Evolutionary conservation across 2,329 filamentous ascomycete genomes (phyloP).

Genomic region (Trichophaea hybrida): DNA sequence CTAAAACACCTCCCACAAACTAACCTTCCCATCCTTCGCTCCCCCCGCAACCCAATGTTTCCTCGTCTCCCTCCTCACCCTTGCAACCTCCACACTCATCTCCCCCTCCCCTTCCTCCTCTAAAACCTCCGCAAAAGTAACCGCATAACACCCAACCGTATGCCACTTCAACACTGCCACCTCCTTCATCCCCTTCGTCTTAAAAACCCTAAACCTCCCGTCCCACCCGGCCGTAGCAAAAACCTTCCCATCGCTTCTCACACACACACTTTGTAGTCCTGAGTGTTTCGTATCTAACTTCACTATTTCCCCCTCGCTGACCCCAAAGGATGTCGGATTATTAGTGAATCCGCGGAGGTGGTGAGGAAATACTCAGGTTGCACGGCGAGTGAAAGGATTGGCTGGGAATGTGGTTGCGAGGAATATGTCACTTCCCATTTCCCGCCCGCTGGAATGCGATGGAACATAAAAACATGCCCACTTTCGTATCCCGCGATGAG

Average conservation of each 20-base stretch:
- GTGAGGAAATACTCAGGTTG: slow-evolving; percentile 51
- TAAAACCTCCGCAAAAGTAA: slow-evolving; percentile 46
- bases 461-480: slow-evolving; percentile 54
- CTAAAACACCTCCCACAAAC: slow-evolving; percentile 85
- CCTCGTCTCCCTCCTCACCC: slow-evolving; percentile 48
- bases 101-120: slow-evolving; percentile 8
- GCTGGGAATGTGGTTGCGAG: slow-evolving; percentile 58
- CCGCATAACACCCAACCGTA: slow-evolving; percentile 68
- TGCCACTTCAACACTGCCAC: slow-evolving; percentile 92
- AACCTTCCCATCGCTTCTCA: slow-evolving; percentile 67
- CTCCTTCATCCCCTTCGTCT: slow-evolving; percentile 64
- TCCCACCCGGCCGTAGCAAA: slow-evolving; percentile 94
- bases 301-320: not conserved
- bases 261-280: slow-evolving; percentile 66
- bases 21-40: slow-evolving; percentile 88
- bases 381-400: slow-evolving; percentile 59
- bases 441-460: not conserved
- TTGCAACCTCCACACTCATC: slow-evolving; percentile 46
- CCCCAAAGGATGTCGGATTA: not conserved
- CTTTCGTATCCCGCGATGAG: slow-evolving; percentile 74
- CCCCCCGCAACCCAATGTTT: slow-evolving; percentile 85
- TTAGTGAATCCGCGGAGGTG: slow-evolving; percentile 61
- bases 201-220: slow-evolving; percentile 64
- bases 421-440: slow-evolving; percentile 46
- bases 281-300: slow-evolving; percentile 66